Evolutionary conservation across 2,329 filamentous ascomycete species (phyloP), one percentile per base, ranked within the genome.

Genomic region (Ascochyta pisi): DNA sequence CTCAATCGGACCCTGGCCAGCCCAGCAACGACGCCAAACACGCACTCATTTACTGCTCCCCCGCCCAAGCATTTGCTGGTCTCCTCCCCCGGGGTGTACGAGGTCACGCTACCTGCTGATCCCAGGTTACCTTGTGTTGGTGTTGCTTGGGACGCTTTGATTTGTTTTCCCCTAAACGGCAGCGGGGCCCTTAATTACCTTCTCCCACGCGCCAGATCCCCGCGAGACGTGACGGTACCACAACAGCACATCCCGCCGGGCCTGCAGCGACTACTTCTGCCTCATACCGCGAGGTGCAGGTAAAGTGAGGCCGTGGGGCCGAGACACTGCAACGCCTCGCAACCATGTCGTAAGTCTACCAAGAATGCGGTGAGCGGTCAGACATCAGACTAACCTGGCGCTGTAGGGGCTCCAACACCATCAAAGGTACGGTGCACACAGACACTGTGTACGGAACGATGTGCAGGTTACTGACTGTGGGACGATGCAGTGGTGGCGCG

Each of bases 401-500:
- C 54, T 56, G 34, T 56, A 78, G 73, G 66, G 77, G 76, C 68
- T 78, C 70, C 65, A 80, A 80, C 67, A 76, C 75, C 29, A 80
- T 80, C 68, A 80, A 80, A 74, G 78, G 78, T 79, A 67, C 65
- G 73, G 46, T 45, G 38, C 45, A 52, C 23, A 39, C 46, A 16
- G 12, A 27, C 6, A 16, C 12, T 24, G 38, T 9, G 6, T 39
- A 41, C 19, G 2, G 27, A 3, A 16, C 16, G 50, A 3, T 16
- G 51, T 38, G 35, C 37, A 41, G 33, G 26, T 45, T 63, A 64
- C 71, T 75, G 63, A 76, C 67, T 47, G 48, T 59, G 56, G 46
- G 26, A 54, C 50, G 42, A 53, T 68, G 51, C 49, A 91, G 95
- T 99, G 77, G 93, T 99, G 77, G 94, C 94, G 82, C 91, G 95